Conservation (phyloP, 352 stramenopile genomes). For the Blastocystis sp. region DNA sequence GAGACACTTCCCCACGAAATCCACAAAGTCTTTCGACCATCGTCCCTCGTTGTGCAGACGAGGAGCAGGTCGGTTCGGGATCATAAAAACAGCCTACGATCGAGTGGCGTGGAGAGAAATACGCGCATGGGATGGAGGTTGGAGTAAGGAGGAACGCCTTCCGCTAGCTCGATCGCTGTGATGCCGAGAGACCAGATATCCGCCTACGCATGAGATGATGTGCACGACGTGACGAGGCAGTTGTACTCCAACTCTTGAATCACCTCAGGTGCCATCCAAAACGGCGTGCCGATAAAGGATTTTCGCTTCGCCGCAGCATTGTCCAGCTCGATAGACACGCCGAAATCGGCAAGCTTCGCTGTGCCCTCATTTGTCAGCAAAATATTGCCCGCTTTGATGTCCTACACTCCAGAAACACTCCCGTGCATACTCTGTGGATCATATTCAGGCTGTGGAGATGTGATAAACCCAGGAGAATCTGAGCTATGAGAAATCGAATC, state of each 20-base stretch:
- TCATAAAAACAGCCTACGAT: constrained; percentile 86
- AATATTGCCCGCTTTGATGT: constrained; percentile 65
- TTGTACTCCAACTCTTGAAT: neutral
- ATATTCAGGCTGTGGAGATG: constrained; percentile 63
- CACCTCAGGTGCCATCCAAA: constrained; percentile 26
- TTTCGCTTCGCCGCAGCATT: constrained; percentile 93
- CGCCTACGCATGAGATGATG: constrained; percentile 57
- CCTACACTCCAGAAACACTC: neutral
- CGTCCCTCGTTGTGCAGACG: constrained; percentile 69
- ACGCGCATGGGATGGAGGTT: constrained; percentile 90
- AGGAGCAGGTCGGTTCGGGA: constrained; percentile 83
- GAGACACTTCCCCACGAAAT: constrained; percentile 63
- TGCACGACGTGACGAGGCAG: neutral
- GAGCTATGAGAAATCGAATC: constrained; percentile 35
- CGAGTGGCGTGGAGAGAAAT: neutral
- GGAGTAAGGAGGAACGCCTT: constrained; percentile 85
- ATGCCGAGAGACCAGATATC: constrained; percentile 97
- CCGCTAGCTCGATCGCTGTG: constrained; percentile 94
- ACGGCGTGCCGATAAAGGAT: constrained; percentile 79
- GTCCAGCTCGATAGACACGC: constrained; percentile 83
- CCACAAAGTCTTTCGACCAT: constrained; percentile 66
- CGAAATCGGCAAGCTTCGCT: constrained; percentile 65
- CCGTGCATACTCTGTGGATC: constrained; percentile 60
- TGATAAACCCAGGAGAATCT: constrained; percentile 62
- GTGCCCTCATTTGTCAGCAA: constrained; percentile 63